Evolutionary conservation across 768 basidiomycete genomes (phyloP).

Genomic region (Leccinum pellstonianum): DNA sequence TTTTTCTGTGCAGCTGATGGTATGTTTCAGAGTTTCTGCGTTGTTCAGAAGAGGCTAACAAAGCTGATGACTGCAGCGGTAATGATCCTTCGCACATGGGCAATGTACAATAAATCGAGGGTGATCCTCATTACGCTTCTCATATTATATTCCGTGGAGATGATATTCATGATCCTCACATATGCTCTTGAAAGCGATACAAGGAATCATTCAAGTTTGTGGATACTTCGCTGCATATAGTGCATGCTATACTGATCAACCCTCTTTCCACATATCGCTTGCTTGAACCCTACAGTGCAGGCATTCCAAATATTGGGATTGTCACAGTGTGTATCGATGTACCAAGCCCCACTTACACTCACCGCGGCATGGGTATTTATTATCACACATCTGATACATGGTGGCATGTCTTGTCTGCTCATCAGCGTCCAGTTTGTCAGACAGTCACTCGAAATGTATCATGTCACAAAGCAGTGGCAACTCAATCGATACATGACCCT

Average conservation of each 20-base stretch:
- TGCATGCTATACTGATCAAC: no score
- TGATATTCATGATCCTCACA: neutral
- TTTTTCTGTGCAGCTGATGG: neutral
- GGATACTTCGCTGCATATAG: neutral
- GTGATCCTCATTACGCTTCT: neutral
- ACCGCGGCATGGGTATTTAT: no score
- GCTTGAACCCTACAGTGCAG: no score
- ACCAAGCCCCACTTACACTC: no score
- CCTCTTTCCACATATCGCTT: no score
- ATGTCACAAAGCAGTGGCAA: neutral
- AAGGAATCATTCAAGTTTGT: neutral
- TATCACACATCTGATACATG: neutral
- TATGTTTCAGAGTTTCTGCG: neutral
- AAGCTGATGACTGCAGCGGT: neutral
- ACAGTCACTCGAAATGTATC: neutral
- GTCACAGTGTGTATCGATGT: no score
- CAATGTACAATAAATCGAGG: neutral
- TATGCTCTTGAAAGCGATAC: no score
- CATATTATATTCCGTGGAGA: neutral
- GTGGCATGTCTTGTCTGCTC: neutral
- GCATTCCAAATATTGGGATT: no score
- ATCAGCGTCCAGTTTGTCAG: neutral
- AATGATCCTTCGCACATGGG: slow-evolving; percentile 1
- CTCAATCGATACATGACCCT: neutral
- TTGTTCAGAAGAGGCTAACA: neutral